phyloP scores from a whole-genome alignment of 2,329 filamentous ascomycete species.

The Triangularia setosa region DNA sequence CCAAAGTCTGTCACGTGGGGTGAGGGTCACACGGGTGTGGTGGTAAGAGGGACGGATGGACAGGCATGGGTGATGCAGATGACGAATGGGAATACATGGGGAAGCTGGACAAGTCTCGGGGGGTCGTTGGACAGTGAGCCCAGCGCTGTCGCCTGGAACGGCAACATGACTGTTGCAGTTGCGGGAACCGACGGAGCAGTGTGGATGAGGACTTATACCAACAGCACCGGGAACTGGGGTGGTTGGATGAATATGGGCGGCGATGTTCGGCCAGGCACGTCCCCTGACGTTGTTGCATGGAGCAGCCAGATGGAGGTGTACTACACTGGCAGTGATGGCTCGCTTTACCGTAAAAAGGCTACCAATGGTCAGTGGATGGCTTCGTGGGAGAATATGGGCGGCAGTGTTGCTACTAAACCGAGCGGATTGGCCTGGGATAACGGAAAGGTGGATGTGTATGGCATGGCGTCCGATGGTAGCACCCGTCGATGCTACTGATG shows the following conservation, averaged over 20 bases:
- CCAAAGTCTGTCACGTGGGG: slow-evolving; percentile 27
- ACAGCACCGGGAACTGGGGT: slow-evolving; percentile 17
- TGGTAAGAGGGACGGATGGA: slow-evolving; percentile 25
- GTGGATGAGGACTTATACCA: slow-evolving; percentile 25
- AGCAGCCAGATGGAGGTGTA: slow-evolving; percentile 24
- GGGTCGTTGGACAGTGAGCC: slow-evolving; percentile 20
- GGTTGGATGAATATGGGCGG: slow-evolving; percentile 25
- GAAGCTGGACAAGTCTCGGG: slow-evolving; percentile 22
- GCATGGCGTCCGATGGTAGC: slow-evolving; percentile 16
- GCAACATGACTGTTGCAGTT: slow-evolving; percentile 21
- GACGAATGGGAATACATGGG: slow-evolving; percentile 17
- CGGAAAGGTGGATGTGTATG: slow-evolving; percentile 24
- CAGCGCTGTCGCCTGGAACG: slow-evolving; percentile 22
- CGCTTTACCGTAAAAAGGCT: slow-evolving; percentile 21
- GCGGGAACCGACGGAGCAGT: slow-evolving; percentile 24
- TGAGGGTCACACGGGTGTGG: slow-evolving; percentile 26
- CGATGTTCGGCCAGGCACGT: slow-evolving; percentile 17
- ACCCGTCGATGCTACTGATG: slow-evolving; percentile 20
- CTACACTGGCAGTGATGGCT: slow-evolving; percentile 20
- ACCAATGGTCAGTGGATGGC: slow-evolving; percentile 19
- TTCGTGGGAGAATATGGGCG: slow-evolving; percentile 30
- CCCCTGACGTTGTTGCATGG: slow-evolving; percentile 22
- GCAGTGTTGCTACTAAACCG: slow-evolving; percentile 25
- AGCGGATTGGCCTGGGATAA: slow-evolving; percentile 18
- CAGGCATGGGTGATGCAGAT: slow-evolving; percentile 22